Base-by-base conservation (phyloP, 352 stramenopile species). In the Albugo laibachii region DNA sequence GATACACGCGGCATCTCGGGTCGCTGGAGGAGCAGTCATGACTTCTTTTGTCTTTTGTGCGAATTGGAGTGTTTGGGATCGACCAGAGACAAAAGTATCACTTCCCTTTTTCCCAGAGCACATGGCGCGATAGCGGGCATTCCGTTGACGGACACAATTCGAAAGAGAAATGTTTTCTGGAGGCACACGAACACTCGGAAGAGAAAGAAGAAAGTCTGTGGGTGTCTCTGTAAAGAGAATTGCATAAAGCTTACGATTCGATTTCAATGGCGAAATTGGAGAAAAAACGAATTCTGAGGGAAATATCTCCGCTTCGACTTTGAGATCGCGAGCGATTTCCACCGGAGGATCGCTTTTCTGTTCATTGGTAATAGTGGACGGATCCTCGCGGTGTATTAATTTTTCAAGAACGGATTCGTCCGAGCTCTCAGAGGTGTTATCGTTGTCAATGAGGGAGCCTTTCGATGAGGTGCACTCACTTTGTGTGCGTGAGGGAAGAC, bases 41-140 rank as follows among this genome's bases (percentile, higher is more conserved):
- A 91, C 79, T 38, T 83, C 69, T 36, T 89, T 93, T 13, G 63
- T 70, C 44, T 85, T 85, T 45, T 83, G 70, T 0, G 75, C 70
- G 11, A 85, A 59, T 48, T 91, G 69, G 18, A 83, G 48, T 14
- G 75, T 87, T 53, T 85, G 71, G 6, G 68, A 63, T 11, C 65
- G 57, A 2, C 70, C 72, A 15, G 81, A 57, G 13, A 83, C 56
- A 43, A 68, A 87, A 50, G 77, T 80, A 57, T 91, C 77, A 56
- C 69, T 85, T 2, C 69, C 74, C 45, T 78, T 78, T 62, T 88
- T 91, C 16, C 61, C 56, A 0, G 68, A 67, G 45, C 75, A 87
- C 21, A 71, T 57, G 2, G 67, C 57, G 13, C 74, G 45, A 43
- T 87, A 87, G 15, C 72, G 55, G 14, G 74, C 69, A 54, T 87